Conservation (phyloP, 192 early-diverging fungal species). For the Dimargaris xerosporica region DNA sequence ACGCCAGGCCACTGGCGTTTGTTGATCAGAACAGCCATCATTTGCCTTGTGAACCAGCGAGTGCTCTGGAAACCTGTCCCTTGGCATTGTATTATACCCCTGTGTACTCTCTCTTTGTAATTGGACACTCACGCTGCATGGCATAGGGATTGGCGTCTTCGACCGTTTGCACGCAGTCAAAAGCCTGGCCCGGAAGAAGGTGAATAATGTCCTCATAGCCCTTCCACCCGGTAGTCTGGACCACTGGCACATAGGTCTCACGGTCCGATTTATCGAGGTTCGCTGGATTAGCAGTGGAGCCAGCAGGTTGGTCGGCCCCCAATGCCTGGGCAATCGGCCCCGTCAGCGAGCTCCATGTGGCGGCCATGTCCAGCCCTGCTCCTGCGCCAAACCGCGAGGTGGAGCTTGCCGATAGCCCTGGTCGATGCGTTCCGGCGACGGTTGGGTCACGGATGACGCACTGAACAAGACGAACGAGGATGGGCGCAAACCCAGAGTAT, state of each 20-base stretch:
- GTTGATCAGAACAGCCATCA: no score
- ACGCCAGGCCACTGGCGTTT: no score
- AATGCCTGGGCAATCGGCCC: constrained; percentile 13
- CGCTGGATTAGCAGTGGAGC: constrained; percentile 14
- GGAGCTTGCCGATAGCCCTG: constrained; percentile 14
- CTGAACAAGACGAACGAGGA: constrained; percentile 80
- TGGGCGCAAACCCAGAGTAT: constrained; percentile 88
- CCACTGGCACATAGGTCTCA: constrained; percentile 15
- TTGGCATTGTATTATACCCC: no score
- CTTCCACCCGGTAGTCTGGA: constrained; percentile 55
- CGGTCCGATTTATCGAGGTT: constrained; percentile 10
- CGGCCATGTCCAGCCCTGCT: constrained; percentile 24
- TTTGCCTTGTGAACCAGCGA: no score
- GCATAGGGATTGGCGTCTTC: constrained; percentile 34
- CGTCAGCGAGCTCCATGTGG: constrained; percentile 12
- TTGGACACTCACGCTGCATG: constrained; percentile 13
- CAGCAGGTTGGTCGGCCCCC: constrained; percentile 3
- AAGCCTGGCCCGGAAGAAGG: constrained; percentile 58
- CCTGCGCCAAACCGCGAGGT: constrained; percentile 24
- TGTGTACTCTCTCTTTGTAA: no score
- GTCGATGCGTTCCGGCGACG: constrained; percentile 17
- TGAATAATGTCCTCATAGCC: constrained; percentile 76
- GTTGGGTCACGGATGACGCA: constrained; percentile 37
- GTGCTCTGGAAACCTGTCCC: no score
- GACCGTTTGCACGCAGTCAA: constrained; percentile 60